Evolutionary conservation across 257 asterid genomes (phyloP).

Genomic region (Voacanga thouarsii): DNA sequence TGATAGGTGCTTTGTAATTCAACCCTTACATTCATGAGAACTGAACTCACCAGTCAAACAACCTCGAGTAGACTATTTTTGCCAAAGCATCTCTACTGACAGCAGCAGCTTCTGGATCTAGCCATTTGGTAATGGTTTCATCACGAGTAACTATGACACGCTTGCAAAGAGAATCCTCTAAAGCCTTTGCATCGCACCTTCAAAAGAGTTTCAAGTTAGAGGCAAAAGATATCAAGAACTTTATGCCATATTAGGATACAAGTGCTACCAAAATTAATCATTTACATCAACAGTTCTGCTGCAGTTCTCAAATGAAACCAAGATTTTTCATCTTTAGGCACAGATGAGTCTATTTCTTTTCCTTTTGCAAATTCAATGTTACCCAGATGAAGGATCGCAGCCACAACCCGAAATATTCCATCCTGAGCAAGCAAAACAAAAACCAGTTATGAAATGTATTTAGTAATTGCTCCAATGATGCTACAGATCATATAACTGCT

Average conservation of each 20-base stretch:
- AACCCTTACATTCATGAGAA: background rate
- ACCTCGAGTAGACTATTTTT: constrained; percentile 82
- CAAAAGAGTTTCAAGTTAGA: constrained; percentile 21
- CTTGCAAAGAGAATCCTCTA: constrained; percentile 93
- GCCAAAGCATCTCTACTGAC: constrained; percentile 96
- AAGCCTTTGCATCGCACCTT: constrained; percentile 92
- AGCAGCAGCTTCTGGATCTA: constrained; percentile 92
- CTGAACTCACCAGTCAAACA: constrained; percentile 81
- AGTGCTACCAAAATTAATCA: constrained; percentile 13
- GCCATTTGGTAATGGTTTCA: constrained; percentile 82
- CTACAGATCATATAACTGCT: background rate
- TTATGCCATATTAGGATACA: constrained; percentile 8
- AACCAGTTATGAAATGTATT: constrained; percentile 12
- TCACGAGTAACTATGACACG: constrained; percentile 97
- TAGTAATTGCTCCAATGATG: background rate
- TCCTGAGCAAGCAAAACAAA: constrained; percentile 47
- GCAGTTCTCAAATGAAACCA: constrained; percentile 85
- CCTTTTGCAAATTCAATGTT: constrained; percentile 91
- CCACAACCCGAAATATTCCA: constrained; percentile 92
- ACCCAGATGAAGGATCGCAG: constrained; percentile 97
- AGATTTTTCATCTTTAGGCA: constrained; percentile 93
- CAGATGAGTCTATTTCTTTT: constrained; percentile 84
- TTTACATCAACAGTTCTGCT: constrained; percentile 93
- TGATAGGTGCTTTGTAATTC: background rate
- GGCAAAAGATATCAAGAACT: constrained; percentile 2